Evolutionary conservation across 2,329 filamentous ascomycete species (phyloP), one percentile per base, ranked within the genome.

Genomic region (Fusarium sp.): DNA sequence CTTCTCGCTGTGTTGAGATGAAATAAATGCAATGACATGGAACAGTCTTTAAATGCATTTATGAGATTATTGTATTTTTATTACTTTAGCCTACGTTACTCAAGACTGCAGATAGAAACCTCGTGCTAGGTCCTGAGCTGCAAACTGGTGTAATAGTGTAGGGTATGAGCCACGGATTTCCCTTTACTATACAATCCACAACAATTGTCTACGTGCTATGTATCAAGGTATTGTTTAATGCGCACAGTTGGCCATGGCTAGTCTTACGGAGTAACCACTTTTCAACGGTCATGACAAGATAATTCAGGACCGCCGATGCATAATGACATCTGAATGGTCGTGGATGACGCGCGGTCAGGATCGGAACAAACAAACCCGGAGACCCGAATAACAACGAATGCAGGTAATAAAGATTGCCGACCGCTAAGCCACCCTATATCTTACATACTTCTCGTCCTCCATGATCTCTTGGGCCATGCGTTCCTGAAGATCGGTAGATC

Each of bases 1-100:
- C 1, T 4, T 48, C 14, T n/a, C 9, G 14, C 8, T 17, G 14
- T 5, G 2, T 32, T 6, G 8, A 30, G 2, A 3, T 10, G 4
- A 50, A 2, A 3, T 6, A 9, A 6, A 15, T 10, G 5, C 4
- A 9, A 9, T 22, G 3, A 1, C 5, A 28, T 9, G 0, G 17
- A 13, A 24, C 5, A 35, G 11, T 4, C 22, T 18, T 8, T 3
- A n/a, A 1, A n/a, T 8, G 20, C 0, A 8, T 9, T 3, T 9
- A 17, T 0, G 13, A 18, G 3, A 35, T 8, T 15, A 14, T 5
- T 24, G 1, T 0, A 2, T 10, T 9, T 17, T 53, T 22, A 22
- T 53, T 8, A n/a, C 18, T 12, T 3, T 26, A 6, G 7, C 18
- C 13, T 20, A 14, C 0, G 9, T 26, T 8, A 4, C 32, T 20